Conservation (phyloP, 164 flowering plant species). For the Umbellularia californica region DNA sequence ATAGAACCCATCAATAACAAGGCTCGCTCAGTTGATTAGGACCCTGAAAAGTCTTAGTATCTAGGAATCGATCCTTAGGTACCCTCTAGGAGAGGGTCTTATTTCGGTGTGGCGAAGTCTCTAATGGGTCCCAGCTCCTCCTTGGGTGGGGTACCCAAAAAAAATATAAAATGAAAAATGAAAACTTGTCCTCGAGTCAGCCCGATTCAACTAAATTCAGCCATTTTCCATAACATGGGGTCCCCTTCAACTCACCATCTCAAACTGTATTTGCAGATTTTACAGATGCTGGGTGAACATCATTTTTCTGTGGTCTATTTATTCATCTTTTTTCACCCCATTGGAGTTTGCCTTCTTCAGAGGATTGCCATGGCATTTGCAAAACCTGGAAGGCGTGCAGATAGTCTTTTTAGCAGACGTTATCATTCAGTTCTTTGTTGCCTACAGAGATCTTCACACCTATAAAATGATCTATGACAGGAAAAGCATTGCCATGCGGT, state of each 20-base stretch:
- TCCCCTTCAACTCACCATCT: too few species aligned
- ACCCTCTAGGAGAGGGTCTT: too few species aligned
- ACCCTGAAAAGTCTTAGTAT: too few species aligned
- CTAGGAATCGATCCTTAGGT: too few species aligned
- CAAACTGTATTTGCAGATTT: slow-evolving; percentile 24
- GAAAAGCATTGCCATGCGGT: slow-evolving; percentile 45
- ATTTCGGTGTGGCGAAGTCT: too few species aligned
- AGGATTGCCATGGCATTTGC: slow-evolving; percentile 49
- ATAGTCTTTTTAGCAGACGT: slow-evolving; percentile 51
- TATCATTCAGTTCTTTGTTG: slow-evolving; percentile 47
- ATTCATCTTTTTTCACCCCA: slow-evolving; percentile 69
- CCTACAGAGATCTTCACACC: slow-evolving; percentile 43
- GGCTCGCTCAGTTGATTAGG: too few species aligned
- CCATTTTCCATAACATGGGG: background rate
- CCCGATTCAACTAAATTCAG: too few species aligned
- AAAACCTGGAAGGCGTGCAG: slow-evolving; percentile 42
- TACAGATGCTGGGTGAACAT: slow-evolving; percentile 40
- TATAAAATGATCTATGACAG: slow-evolving; percentile 35
- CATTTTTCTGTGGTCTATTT: slow-evolving; percentile 59
- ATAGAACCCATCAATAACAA: too few species aligned
- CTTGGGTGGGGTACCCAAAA: too few species aligned
- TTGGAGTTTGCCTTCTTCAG: slow-evolving; percentile 69
- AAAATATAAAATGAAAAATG: too few species aligned
- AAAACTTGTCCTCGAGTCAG: too few species aligned
- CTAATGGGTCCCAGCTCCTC: too few species aligned